Base-by-base conservation (phyloP, 768 basidiomycete species). In the Leccinum variicolor region DNA sequence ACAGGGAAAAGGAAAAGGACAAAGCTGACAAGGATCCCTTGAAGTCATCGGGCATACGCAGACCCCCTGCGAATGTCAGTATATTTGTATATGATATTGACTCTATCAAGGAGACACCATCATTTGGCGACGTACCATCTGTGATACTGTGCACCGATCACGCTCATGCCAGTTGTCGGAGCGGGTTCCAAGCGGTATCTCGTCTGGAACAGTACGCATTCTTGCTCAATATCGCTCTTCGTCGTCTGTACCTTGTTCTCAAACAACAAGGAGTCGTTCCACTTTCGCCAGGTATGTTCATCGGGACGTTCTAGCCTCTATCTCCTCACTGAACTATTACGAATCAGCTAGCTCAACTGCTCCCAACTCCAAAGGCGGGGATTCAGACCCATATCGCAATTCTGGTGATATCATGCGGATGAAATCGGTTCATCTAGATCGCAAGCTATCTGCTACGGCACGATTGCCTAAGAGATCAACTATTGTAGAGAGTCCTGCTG, bases 131-230 rank as follows among this genome's bases (percentile, higher is more conserved):
- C 58, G 82, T 89, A 25, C 90, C 90, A 21, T 84, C 81, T 29
- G 75, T 84, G 51, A 84, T 93, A 61, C 82, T 85, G 58, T 98
- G 96, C 72, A 81, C 79, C 6, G 85, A 88, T 14, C 94, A 96
- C 70, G 85, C 81, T 8, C 85, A 87, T 67, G 65, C 74, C 26
- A 82, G 81, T 15, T 91, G 88, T 66, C 78, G 83, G 55, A 68
- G 74, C 23, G 94, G 95, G 11, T 98, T 98, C 74, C 90, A 92
- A 68, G 81, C 91, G 17, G 97, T 97, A 15, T 93, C 95, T 59
- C 81, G 96, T 56, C 75, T 99, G 62, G 97, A 99, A 77, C 97
- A 99, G 70, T 99, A 97, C 72, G 92, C 97, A 2, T 99, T 95
- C 79, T 75, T 99, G 56, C 78, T 99, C 53, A 98, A 98, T 68